Evolutionary conservation across 1,139 yeast species (phyloP), one percentile per base, ranked within the genome.

Genomic region (Groenewaldozyma auringiensis): DNA sequence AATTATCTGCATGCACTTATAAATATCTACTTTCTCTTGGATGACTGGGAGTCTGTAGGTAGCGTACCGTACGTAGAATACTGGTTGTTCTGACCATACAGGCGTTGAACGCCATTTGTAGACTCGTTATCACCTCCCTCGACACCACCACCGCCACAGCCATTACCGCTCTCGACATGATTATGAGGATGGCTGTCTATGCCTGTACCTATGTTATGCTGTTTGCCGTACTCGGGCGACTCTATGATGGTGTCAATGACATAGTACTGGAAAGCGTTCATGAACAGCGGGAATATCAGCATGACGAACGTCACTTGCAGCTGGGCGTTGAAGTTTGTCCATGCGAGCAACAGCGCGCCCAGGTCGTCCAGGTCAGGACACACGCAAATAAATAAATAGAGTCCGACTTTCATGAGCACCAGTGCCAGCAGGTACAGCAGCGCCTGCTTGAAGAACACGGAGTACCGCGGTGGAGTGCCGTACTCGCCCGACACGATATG

Each of bases 241-340:
- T 84, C 87, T 55, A 92, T 88, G 50, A 92, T 83, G 57, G 84
- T 84, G 62, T 92, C 98, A 39, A 92, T 80, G 53, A 92, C 76
- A 42, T 85, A 76, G 59, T 87, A 83, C 66, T 92, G 97, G 54
- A 92, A 71, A 50, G 94, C 80, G 63, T 92, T 89, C 83, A 92
- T 78, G 25, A 54, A 48, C 33, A 62, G 43, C 20, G 70, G 70
- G 53, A 68, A 67, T 1, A 87, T 75, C 61, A 89, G 78, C 80
- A 89, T 83, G 40, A 92, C 95, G 53, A 92, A 76, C 42, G 84
- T 80, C 6, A 89, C 85, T 62, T 89, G 95, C 41, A 87, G 65
- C 53, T 83, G 79, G 29, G 95, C 94, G 63, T 81, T 82, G 47
- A 77, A 79, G 56, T 82, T 80, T 2, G 92, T 75, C 94, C 96